phyloP scores from a whole-genome alignment of 495 filamentous ascomycete genomes.

The Parmelia sp. region DNA sequence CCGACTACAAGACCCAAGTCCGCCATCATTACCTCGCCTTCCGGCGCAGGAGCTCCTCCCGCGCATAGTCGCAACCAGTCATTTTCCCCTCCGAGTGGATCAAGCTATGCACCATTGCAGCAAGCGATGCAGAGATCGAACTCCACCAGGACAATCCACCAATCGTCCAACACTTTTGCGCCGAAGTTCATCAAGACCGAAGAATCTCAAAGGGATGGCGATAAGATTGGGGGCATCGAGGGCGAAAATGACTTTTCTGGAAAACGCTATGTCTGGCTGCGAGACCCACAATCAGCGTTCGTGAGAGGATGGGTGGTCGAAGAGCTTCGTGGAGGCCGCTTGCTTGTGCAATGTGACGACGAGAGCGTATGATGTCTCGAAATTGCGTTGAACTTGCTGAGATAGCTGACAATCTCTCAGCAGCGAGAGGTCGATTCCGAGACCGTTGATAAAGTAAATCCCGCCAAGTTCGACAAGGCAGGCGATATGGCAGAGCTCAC shows the following conservation, averaged over 20 bases:
- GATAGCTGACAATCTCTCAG: slow-evolving; percentile 38
- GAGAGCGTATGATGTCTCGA: slow-evolving; percentile 60
- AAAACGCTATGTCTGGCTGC: slow-evolving; percentile 97
- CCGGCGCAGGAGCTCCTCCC: slow-evolving; percentile 34
- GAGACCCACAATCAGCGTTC: slow-evolving; percentile 79
- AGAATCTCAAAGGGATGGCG: slow-evolving; percentile 57
- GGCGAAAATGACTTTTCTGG: slow-evolving; percentile 98
- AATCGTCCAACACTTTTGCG: slow-evolving; percentile 74
- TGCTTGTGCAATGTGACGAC: slow-evolving; percentile 90
- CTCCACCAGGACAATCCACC: slow-evolving; percentile 49
- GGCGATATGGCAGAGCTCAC: slow-evolving; percentile 99
- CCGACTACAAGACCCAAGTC: slow-evolving; percentile 63
- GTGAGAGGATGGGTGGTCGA: slow-evolving; percentile 86
- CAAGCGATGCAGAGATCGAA: slow-evolving; percentile 51
- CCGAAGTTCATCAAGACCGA: slow-evolving; percentile 90
- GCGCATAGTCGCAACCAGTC: slow-evolving; percentile 53
- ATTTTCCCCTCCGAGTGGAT: slow-evolving; percentile 42
- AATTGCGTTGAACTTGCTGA: background rate
- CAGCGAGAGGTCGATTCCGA: slow-evolving; percentile 81
- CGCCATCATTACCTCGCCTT: slow-evolving; percentile 55
- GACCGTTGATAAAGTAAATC: slow-evolving; percentile 95
- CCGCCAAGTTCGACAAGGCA: slow-evolving; percentile 97
- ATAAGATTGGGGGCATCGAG: slow-evolving; percentile 71
- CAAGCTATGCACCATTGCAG: slow-evolving; percentile 30
- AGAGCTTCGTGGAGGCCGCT: slow-evolving; percentile 56